These are phyloP conservation scores for Tolypocladium cylindrosporum DNA, from an alignment of 2,329 filamentous ascomycete genomes.

Conservation along the genomic window DNA sequence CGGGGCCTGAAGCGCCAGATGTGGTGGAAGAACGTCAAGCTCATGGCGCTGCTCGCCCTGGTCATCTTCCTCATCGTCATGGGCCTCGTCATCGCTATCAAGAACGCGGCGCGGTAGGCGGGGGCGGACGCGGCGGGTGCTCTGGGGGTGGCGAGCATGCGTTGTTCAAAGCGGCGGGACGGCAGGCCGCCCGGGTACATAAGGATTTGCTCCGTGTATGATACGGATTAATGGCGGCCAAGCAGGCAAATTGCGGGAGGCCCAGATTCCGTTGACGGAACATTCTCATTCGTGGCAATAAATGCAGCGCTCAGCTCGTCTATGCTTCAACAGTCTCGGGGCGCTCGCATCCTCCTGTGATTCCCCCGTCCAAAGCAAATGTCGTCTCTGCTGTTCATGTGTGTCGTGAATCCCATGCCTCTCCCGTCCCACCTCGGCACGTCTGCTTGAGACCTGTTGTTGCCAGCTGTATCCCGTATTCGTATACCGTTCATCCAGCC, in stretches of 20 bases:
- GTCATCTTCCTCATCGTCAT: conserved; percentile 53
- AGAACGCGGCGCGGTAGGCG: conserved; percentile 22
- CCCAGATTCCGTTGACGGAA: background rate
- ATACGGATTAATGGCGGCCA: background rate
- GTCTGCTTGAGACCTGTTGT: too few species aligned
- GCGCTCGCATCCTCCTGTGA: background rate
- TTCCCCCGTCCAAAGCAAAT: background rate
- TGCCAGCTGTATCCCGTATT: background rate
- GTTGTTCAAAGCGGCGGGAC: background rate
- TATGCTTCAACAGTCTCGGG: background rate
- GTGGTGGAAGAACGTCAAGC: conserved; percentile 99
- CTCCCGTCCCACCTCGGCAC: background rate
- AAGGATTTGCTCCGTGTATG: background rate
- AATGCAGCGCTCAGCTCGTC: background rate
- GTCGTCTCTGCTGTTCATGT: background rate
- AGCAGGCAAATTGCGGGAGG: background rate
- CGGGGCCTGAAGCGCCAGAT: conserved; percentile 80
- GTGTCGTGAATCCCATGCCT: background rate
- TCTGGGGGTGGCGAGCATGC: background rate
- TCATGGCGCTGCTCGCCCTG: conserved; percentile 71
- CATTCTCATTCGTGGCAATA: background rate
- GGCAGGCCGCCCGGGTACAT: background rate
- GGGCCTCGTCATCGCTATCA: conserved; percentile 43
- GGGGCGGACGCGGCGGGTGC: background rate
- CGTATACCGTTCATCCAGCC: background rate